Percentiles rank a stretch among this genome's conserved stretches.
phyloP scores from a whole-genome alignment of 176 grass and related monocot species.

The Carex parvula region DNA sequence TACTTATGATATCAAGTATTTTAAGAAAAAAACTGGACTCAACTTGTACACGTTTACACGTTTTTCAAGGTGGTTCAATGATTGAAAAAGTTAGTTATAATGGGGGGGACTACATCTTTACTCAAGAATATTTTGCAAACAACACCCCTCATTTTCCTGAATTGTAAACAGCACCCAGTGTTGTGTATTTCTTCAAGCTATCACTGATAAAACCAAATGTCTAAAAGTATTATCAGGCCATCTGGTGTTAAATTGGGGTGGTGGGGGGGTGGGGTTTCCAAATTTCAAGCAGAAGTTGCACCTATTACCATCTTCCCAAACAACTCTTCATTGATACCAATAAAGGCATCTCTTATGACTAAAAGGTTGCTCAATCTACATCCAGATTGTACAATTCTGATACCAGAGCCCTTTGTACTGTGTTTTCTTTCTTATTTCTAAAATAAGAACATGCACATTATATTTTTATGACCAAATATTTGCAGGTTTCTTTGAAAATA shows the following conservation, averaged over 20 bases:
- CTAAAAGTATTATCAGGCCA: neutral
- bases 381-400: neutral
- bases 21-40: too few relatives aligned
- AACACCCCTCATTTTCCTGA: neutral
- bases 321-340: neutral
- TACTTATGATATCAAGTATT: too few relatives aligned
- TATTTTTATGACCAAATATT: neutral
- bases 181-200: neutral
- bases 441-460: neutral
- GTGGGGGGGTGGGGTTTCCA: neutral
- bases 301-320: neutral
- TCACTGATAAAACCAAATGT: neutral
- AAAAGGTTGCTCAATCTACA: neutral
- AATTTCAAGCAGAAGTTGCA: neutral
- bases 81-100: too few relatives aligned
- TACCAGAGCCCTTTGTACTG: neutral
- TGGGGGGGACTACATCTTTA: too few relatives aligned
- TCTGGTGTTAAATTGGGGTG: neutral
- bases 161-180: neutral
- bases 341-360: neutral
- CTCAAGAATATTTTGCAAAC: too few relatives aligned
- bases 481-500: slow-evolving; percentile 41
- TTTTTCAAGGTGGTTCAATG: too few relatives aligned
- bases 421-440: neutral
- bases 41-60: too few relatives aligned